Percentiles rank a stretch among this genome's conserved stretches.
These are phyloP conservation scores for Corynespora cassiicola DNA, from an alignment of 2,329 filamentous ascomycete genomes.

Conservation along the genomic window DNA sequence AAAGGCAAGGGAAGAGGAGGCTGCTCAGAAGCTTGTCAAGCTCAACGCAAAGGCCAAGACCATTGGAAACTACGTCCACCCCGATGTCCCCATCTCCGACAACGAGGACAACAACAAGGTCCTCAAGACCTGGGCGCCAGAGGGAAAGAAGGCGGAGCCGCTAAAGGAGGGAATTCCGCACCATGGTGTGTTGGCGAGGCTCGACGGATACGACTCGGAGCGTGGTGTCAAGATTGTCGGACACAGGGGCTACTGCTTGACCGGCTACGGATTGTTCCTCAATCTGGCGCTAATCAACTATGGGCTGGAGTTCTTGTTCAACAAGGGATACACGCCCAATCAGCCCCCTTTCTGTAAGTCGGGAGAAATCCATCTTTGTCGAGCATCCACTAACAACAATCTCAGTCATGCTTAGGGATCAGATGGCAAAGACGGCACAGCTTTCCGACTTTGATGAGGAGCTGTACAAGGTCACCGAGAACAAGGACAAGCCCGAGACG, in stretches of 20 bases:
- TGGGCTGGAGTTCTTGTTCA: conserved; percentile 84
- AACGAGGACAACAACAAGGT: conserved; percentile 88
- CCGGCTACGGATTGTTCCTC: conserved; percentile 85
- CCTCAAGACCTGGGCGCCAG: conserved; percentile 80
- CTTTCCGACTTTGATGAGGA: conserved; percentile 98
- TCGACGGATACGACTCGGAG: conserved; percentile 93
- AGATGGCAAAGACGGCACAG: conserved; percentile 98
- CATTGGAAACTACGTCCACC: conserved; percentile 91
- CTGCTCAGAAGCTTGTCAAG: conserved; percentile 74
- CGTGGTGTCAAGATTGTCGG: conserved; percentile 83
- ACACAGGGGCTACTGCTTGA: conserved; percentile 92
- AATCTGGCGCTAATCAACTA: conserved; percentile 97
- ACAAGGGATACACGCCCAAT: conserved; percentile 80
- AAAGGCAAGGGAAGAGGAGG: conserved; percentile 77
- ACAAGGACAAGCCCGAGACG: conserved; percentile 77
- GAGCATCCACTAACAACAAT: too few relatives aligned
- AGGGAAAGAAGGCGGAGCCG: conserved; percentile 76
- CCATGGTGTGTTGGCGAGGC: conserved; percentile 86
- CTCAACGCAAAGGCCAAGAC: conserved; percentile 81
- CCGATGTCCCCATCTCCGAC: conserved; percentile 81
- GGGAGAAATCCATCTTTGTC: too few relatives aligned
- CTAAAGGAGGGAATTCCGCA: conserved; percentile 85
- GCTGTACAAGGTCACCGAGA: conserved; percentile 90
- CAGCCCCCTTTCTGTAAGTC: conserved; percentile 48
- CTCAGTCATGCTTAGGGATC: conserved; percentile 86